Evolutionary conservation across 768 basidiomycete species (phyloP), one percentile per base, ranked within the genome.

Genomic region (Kwoniella heveanensis): DNA sequence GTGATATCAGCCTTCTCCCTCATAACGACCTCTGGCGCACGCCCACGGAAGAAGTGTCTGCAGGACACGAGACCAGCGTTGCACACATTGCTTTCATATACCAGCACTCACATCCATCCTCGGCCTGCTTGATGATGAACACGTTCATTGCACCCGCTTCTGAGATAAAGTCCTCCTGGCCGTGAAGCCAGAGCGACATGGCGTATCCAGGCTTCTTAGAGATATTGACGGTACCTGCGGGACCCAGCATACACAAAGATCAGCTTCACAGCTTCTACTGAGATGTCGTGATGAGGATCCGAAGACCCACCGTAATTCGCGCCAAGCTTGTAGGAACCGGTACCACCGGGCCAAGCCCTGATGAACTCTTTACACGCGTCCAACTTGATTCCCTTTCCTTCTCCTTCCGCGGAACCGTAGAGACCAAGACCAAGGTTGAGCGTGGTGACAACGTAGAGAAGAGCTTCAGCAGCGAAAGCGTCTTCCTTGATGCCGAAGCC

Each of bases 291-390:
- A n/a, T 30, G 39, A 29, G 22, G 37, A 54, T 30, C n/a, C 22
- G 15, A 44, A 19, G 39, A 57, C 70, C 58, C 63, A 73, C 74
- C 74, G 50, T 76, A 78, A 54, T 79, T 79, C 17, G 86, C 77
- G 0, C 88, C 88, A 9, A 91, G 80, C 81, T 95, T 95, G 83
- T 82, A 93, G 13, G 88, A 88, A 27, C 92, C 92, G 30, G 91
- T 94, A 85, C 92, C 92, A 74, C 93, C 91, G 5, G 91, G 91
- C 60, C 88, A 87, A 15, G 92, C 91, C 56, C 92, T 88, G 49
- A 91, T 87, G 73, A 86, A 88, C 73, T 91, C 86, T 0, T 88
- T 90, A 2, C 90, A 91, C 0, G 89, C 92, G 62, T 90, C 87
- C 56, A 94, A 83, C 15, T 90, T 86, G 54, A 95, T 85, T 21